phyloP scores from a whole-genome alignment of 148 eudicot species.

The Persicaria maculosa region DNA sequence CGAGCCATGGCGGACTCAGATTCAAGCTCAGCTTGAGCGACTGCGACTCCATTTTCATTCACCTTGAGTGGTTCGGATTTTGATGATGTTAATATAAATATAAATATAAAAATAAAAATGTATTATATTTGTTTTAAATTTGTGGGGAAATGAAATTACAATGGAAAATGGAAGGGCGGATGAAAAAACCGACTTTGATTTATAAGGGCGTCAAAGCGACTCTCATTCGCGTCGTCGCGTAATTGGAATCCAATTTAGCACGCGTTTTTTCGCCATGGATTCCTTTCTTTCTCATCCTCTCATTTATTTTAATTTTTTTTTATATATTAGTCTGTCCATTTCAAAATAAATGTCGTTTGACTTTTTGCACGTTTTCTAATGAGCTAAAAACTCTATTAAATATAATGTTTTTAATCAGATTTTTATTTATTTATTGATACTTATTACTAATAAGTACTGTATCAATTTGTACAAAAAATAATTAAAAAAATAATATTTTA shows the following conservation, averaged over 20 bases:
- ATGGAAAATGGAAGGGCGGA: conserved; percentile 10
- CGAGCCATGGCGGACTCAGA: conserved; percentile 23
- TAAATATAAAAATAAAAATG: too few relatives aligned
- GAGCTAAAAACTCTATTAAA: too few relatives aligned
- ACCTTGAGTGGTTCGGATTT: not conserved
- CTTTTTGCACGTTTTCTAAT: too few relatives aligned
- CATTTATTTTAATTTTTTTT: not conserved
- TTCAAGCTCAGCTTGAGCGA: conserved; percentile 29
- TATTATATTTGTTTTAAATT: not conserved
- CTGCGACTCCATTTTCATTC: conserved; percentile 22
- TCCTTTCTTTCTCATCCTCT: not conserved
- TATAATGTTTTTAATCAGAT: too few relatives aligned
- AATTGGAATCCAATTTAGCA: conserved; percentile 18
- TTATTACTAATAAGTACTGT: too few relatives aligned
- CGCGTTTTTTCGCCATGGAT: conserved; percentile 3
- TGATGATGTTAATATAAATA: not conserved
- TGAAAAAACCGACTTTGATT: conserved; percentile 14
- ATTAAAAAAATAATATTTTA: too few relatives aligned
- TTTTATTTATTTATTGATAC: too few relatives aligned
- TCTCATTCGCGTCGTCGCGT: conserved; percentile 46
- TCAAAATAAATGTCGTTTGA: too few relatives aligned
- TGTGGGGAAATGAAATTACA: too few relatives aligned
- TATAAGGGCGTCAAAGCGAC: not conserved
- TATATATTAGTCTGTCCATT: not conserved
- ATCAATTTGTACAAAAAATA: too few relatives aligned